Percentiles rank a stretch among this genome's conserved stretches.
Evolutionary conservation across 2,329 filamentous ascomycete genomes (phyloP).

Genomic region (Dactylellina sp.): DNA sequence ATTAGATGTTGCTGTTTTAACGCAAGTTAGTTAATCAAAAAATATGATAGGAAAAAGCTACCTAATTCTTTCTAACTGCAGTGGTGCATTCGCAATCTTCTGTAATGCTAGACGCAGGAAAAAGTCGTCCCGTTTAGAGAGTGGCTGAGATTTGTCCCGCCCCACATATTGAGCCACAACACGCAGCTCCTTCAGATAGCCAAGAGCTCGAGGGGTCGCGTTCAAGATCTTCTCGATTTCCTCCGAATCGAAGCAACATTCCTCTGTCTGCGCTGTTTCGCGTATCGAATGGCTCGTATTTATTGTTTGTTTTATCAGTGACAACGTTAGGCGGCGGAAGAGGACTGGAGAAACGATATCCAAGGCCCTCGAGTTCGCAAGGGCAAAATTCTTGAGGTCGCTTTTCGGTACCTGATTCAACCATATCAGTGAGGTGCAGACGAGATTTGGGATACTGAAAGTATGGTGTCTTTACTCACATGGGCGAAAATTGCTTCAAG

Average conservation of each 20-base stretch:
- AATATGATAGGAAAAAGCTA: neutral
- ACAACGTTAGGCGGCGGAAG: constrained; percentile 24
- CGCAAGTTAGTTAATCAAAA: neutral
- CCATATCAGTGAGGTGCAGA: neutral
- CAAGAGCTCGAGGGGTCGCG: constrained; percentile 13
- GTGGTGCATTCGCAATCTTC: neutral
- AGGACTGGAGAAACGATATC: constrained; percentile 30
- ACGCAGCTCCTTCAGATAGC: constrained; percentile 20
- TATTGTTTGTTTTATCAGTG: constrained; percentile 2
- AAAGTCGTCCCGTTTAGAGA: constrained; percentile 19
- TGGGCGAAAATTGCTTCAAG: constrained; percentile 19
- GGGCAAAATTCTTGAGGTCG: constrained; percentile 38
- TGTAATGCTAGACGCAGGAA: constrained; percentile 14
- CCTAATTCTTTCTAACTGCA: neutral
- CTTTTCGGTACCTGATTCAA: constrained; percentile 11
- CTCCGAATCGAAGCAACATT: constrained; percentile 22
- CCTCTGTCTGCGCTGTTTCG: neutral
- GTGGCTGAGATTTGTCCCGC: neutral
- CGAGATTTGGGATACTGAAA: too few species aligned
- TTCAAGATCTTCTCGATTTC: constrained; percentile 21
- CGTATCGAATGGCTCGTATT: neutral
- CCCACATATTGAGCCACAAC: neutral
- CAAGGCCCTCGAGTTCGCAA: constrained; percentile 17
- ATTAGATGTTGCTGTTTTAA: neutral
- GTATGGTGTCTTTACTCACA: neutral